Evolutionary conservation across 2,329 filamentous ascomycete species (phyloP), one percentile per base, ranked within the genome.

Genomic region (Colletotrichum sp.): DNA sequence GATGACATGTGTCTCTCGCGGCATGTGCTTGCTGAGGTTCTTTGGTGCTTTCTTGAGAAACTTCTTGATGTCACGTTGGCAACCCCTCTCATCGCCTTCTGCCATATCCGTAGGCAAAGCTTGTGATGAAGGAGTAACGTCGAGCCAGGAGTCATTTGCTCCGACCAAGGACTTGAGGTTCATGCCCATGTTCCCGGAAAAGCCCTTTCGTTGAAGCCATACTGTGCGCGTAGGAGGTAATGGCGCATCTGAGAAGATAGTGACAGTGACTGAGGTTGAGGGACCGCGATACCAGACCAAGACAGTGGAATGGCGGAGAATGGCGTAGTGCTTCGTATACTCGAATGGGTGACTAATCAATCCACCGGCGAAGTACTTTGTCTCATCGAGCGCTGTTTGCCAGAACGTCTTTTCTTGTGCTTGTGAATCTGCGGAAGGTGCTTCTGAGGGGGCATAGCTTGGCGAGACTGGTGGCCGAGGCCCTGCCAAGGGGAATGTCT

Each of bases 161-260:
- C 92, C 90, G 44, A 94, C 84, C 2, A 94, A 82, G 0, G 92
- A 90, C 81, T 93, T 93, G 32, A 92, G 84, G 8, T 88, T 88
- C 90, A 95, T 93, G 22, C 93, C 93, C 65, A 92, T 88, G 80
- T 93, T 92, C 6, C 93, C 93, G 0, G 91, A 92, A 84, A 88
- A 94, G 3, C 93, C 93, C 78, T 92, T 93, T 75, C 89, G 89
- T 84, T 95, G 93, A 30, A 95, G 84, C 91, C 92, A 95, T 16
- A 95, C 81, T 0, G 90, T 91, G 8, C 93, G 88, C 28, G 90
- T 88, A 0, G 84, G 70, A 0, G 93, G 92, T 0, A 95, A 81
- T 1, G 89, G 88, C 3, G 84, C 83, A 77, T 93, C 90, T 0
- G 89, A 89, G 79, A 95, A 92, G 63, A 95, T 88, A 3, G 92